Conservation (phyloP, 2,329 filamentous ascomycete species). For the Nemania sp. region DNA sequence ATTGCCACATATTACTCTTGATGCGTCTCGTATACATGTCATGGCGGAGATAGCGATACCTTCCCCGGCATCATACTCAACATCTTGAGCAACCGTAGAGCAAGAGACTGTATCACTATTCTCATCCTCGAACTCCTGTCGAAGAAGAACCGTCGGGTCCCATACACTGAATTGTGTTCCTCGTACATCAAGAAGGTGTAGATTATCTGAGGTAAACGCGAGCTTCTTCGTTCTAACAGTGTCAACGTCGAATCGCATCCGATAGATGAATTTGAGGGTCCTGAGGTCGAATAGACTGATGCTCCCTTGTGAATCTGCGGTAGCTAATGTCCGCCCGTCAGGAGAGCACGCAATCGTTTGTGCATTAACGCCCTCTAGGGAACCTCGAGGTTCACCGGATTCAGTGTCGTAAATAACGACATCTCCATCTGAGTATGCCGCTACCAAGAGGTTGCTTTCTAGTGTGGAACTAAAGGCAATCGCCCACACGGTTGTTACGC, state of each 20-base stretch:
- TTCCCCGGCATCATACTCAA: slow-evolving; percentile 4
- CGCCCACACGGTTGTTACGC: slow-evolving; percentile 29
- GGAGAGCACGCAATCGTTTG: slow-evolving; percentile 44
- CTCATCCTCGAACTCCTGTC: slow-evolving; percentile 38
- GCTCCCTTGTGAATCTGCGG: slow-evolving; percentile 43
- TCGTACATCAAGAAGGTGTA: slow-evolving; percentile 43
- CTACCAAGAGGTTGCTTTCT: slow-evolving; percentile 42
- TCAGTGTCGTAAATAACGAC: slow-evolving; percentile 45
- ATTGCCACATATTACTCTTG: slow-evolving; percentile 39
- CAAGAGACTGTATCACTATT: slow-evolving; percentile 34
- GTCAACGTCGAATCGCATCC: slow-evolving; percentile 31
- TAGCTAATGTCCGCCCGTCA: slow-evolving; percentile 49
- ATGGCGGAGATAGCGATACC: slow-evolving; percentile 37
- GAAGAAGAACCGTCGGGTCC: slow-evolving; percentile 44
- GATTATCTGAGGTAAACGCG: slow-evolving; percentile 40
- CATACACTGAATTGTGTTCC: slow-evolving; percentile 43
- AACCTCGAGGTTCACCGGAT: slow-evolving; percentile 26
- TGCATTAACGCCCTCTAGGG: slow-evolving; percentile 30
- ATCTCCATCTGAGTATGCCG: slow-evolving; percentile 48
- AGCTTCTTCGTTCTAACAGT: slow-evolving; percentile 29
- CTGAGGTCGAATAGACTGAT: slow-evolving; percentile 49
- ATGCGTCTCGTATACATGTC: slow-evolving; percentile 7
- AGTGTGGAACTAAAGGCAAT: slow-evolving; percentile 42
- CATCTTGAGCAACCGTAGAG: slow-evolving; percentile 10
- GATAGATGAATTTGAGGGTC: slow-evolving; percentile 39